Conservation (phyloP, 495 filamentous ascomycete species). For the Delitschia confertaspora region DNA sequence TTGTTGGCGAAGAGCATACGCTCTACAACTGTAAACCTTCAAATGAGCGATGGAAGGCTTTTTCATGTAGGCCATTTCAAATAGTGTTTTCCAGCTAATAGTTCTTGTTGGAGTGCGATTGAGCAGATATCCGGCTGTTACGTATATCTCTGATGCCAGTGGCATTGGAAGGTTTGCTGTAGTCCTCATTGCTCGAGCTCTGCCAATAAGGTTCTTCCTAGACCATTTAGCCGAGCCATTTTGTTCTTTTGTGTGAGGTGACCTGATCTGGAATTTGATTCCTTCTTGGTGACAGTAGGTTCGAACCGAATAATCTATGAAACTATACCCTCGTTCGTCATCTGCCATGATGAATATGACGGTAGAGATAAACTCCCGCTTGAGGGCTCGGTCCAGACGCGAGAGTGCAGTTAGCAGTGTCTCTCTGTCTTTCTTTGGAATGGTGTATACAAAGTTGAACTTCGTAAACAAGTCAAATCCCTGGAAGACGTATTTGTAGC, state of each 20-base stretch:
- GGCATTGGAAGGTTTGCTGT: slow-evolving; percentile 4
- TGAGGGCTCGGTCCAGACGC: neutral
- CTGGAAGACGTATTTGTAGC: slow-evolving; percentile 8
- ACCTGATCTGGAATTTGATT: neutral
- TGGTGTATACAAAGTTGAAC: slow-evolving; percentile 11
- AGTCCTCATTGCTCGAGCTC: slow-evolving; percentile 12
- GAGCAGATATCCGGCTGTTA: slow-evolving; percentile 12
- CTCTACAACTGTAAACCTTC: slow-evolving; percentile 1
- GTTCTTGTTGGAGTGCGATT: slow-evolving; percentile 16
- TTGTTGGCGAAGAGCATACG: slow-evolving; percentile 1
- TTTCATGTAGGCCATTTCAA: neutral
- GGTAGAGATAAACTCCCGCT: slow-evolving; percentile 5
- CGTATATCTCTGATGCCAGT: slow-evolving; percentile 4
- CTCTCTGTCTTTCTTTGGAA: slow-evolving; percentile 1
- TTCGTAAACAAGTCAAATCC: slow-evolving; percentile 10
- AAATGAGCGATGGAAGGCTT: slow-evolving; percentile 10
- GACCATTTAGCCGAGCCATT: slow-evolving; percentile 3
- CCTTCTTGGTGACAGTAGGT: neutral
- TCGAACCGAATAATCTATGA: too few species aligned
- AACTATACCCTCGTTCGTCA: slow-evolving; percentile 6
- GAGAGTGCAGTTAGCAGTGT: slow-evolving; percentile 5
- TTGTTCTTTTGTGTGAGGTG: slow-evolving; percentile 2
- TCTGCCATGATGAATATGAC: slow-evolving; percentile 5
- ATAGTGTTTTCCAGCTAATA: slow-evolving; percentile 17
- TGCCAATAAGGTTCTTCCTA: neutral